These are phyloP conservation scores for Cystofilobasidium macerans DNA, from an alignment of 768 basidiomycete genomes.

Conservation along the genomic window DNA sequence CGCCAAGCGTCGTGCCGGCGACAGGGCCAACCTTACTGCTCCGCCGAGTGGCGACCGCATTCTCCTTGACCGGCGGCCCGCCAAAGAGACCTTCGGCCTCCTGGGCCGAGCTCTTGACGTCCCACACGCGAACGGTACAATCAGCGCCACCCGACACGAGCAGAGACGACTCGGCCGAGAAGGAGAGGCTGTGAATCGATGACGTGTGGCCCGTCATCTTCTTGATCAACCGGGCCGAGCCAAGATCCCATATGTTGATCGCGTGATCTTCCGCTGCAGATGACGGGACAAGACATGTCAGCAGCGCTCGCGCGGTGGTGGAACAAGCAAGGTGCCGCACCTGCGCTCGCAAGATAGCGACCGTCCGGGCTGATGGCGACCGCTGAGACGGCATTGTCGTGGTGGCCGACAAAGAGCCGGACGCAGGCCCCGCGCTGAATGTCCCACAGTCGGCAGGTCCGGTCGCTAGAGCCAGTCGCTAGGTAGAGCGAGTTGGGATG, in stretches of 20 bases:
- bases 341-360: conserved; percentile 79
- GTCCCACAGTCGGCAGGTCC: conserved; percentile 94
- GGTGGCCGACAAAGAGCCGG: conserved; percentile 90
- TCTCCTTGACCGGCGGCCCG: not conserved
- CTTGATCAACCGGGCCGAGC: conserved; percentile 86
- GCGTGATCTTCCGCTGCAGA: conserved; percentile 69
- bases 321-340: conserved; percentile 40
- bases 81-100: conserved; percentile 34
- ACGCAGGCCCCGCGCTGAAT: conserved; percentile 90
- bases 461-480: conserved; percentile 91
- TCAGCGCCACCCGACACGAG: conserved; percentile 86
- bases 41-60: not conserved
- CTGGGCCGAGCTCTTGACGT: conserved; percentile 71
- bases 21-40: not conserved
- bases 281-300: not conserved
- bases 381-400: conserved; percentile 64
- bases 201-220: conserved; percentile 90
- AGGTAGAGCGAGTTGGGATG: conserved; percentile 97
- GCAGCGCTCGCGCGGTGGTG: not conserved
- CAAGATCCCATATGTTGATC: conserved; percentile 93
- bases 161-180: conserved; percentile 80
- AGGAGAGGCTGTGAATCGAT: conserved; percentile 78
- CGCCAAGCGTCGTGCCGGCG: not conserved
- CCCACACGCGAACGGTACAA: conserved; percentile 98
- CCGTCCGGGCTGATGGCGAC: conserved; percentile 90